phyloP scores from a whole-genome alignment of 306 rosid genomes.

The Prunus armeniaca region DNA sequence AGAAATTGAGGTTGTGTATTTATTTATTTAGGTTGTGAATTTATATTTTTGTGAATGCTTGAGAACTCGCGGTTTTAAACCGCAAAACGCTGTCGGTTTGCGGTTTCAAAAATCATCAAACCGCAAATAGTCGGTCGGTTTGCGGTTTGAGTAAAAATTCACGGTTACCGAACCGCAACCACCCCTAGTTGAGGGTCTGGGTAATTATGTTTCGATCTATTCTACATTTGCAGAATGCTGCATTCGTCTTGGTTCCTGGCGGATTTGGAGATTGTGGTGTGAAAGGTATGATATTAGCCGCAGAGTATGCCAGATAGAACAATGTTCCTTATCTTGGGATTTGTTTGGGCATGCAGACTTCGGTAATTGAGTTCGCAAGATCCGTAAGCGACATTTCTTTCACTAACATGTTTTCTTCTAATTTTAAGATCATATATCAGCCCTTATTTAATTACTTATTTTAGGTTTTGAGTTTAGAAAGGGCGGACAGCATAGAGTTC shows the following conservation, averaged over 20 bases:
- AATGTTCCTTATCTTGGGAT: conserved; percentile 93
- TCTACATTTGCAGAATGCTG: conserved; percentile 63
- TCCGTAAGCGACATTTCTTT: conserved; percentile 53
- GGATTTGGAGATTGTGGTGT: conserved; percentile 99
- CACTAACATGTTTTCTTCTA: conserved; percentile 19
- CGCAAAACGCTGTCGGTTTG: too few species aligned
- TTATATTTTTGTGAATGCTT: too few species aligned
- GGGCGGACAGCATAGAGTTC: conserved; percentile 84
- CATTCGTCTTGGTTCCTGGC: conserved; percentile 97
- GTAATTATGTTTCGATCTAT: background rate
- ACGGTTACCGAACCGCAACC: too few species aligned
- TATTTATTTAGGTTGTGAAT: too few species aligned
- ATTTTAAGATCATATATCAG: conserved; percentile 1
- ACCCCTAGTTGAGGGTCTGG: conserved; percentile 4
- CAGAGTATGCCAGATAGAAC: conserved; percentile 95
- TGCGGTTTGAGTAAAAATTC: too few species aligned
- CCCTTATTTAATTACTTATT: conserved; percentile 24
- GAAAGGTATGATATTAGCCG: conserved; percentile 96
- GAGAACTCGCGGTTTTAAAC: too few species aligned
- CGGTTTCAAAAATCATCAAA: too few species aligned
- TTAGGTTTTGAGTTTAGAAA: conserved; percentile 88
- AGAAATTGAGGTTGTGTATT: too few species aligned
- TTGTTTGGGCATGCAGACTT: conserved; percentile 97
- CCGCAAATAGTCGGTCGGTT: too few species aligned
- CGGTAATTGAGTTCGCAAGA: conserved; percentile 93